Conservation (phyloP, 164 flowering plant genomes). For the Akebia trifoliata region DNA sequence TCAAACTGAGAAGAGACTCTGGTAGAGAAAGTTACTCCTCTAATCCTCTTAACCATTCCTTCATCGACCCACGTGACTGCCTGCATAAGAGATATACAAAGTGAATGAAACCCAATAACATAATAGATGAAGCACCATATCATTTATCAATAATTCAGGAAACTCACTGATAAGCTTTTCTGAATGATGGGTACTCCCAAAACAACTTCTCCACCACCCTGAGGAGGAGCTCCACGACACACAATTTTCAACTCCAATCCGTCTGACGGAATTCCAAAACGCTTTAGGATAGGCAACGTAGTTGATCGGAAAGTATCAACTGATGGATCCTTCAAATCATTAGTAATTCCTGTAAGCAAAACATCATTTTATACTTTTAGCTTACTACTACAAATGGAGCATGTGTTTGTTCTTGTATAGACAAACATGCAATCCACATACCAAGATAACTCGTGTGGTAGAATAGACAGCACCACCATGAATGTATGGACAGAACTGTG, state of each 20-base stretch:
- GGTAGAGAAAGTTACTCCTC: conserved; percentile 72
- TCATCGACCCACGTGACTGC: conserved; percentile 82
- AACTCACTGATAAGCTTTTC: conserved; percentile 28
- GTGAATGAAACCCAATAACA: background rate
- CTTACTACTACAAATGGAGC: background rate
- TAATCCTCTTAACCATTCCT: conserved; percentile 90
- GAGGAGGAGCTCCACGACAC: conserved; percentile 74
- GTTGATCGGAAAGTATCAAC: conserved; percentile 80
- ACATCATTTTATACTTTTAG: background rate
- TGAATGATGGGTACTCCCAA: conserved; percentile 55
- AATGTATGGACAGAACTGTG: background rate
- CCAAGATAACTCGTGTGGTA: too few relatives aligned
- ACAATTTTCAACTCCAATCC: conserved; percentile 71
- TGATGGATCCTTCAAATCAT: conserved; percentile 79
- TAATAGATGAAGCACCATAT: background rate
- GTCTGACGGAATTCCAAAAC: conserved; percentile 75
- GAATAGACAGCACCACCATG: background rate
- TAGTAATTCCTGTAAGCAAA: conserved; percentile 61
- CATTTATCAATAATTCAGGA: background rate
- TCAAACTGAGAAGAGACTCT: conserved; percentile 71
- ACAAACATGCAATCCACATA: background rate
- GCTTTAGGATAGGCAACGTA: conserved; percentile 64
- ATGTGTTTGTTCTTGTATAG: background rate
- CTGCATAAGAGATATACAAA: conserved; percentile 28
- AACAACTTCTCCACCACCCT: conserved; percentile 84